Base-by-base conservation (phyloP, 225 moss, liverwort and hornwort species). In the Pseudisothecium myosuroides region DNA sequence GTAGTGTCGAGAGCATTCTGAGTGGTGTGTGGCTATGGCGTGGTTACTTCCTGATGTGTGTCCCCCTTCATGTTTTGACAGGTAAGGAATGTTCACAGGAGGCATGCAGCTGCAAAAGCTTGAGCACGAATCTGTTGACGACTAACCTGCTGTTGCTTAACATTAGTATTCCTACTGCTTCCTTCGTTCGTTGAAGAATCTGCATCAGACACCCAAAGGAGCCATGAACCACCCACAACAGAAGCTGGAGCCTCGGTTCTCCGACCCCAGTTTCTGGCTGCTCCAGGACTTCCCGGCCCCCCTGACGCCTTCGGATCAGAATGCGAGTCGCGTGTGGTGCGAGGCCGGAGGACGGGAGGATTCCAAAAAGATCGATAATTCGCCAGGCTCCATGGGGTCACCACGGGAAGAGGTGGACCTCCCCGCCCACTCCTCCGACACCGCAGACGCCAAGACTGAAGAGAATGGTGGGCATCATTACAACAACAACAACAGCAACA, bases 241-340 rank as follows among this genome's bases (percentile, higher is more conserved):
- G 27, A 94, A 93, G 74, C 72, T 49, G 76, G 82, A 87, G 61
- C 7, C 88, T 55, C 88, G 87, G 10, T 92, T 89, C 77, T 26
- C 91, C 31, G 94, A 93, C 88, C 84, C 93, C 34, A 64, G 74
- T 81, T 92, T 90, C 88, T 94, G 94, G 93, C 24, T 94, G 74
- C 79, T 93, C 34, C 89, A 87, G 58, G 93, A 91, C 82, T 92
- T 91, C 50, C 54, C 89, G 18, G 0, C 37, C 24, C 34, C 76
- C 45, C 8, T 84, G n/a, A 32, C 67, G 6, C 31, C 84, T 28
- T n/a, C 66, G 56, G 75, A 83, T 74, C 83, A 75, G 64, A 83
- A 83, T 75, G 74, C 23, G 12, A 74, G 75, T 34, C 61, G 76
- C 31, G 31, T 83, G 67, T 94, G 93, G 94, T 37, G 68, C 19